Evolutionary conservation across 495 filamentous ascomycete genomes (phyloP).

Genomic region (Neurospora sp.): DNA sequence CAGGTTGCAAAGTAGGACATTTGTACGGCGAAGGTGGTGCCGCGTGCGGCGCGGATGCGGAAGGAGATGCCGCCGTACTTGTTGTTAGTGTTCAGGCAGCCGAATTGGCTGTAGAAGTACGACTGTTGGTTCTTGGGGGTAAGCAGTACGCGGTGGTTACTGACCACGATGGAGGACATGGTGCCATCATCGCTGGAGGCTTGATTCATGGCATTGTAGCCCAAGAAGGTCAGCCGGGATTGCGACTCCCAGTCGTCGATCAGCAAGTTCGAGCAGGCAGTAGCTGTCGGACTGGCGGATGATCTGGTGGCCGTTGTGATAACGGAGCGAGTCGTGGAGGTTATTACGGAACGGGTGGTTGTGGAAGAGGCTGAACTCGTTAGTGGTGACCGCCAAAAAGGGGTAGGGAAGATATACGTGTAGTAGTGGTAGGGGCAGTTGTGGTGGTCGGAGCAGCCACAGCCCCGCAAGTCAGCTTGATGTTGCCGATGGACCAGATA

Average conservation of each 20-base stretch:
- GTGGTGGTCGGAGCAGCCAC: conserved; percentile 8
- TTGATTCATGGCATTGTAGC: conserved; percentile 49
- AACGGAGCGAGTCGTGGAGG: conserved; percentile 5
- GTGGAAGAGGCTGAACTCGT: conserved; percentile 5
- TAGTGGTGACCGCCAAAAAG: neutral
- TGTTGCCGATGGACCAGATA: conserved; percentile 43
- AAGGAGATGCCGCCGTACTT: conserved; percentile 51
- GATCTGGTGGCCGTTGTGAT: conserved; percentile 6
- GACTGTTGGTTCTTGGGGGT: conserved; percentile 37
- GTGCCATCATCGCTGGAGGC: conserved; percentile 50
- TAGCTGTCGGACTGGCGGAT: conserved; percentile 15
- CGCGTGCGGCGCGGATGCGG: conserved; percentile 44
- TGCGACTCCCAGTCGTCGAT: conserved; percentile 56
- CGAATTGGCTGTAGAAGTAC: conserved; percentile 51
- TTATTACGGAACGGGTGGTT: conserved; percentile 2
- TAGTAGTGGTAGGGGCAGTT: conserved; percentile 4
- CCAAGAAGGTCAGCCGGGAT: conserved; percentile 53
- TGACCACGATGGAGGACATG: conserved; percentile 48
- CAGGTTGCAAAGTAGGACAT: conserved; percentile 35
- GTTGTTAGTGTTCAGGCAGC: conserved; percentile 41
- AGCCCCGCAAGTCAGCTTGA: conserved; percentile 37
- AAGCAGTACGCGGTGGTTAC: conserved; percentile 38
- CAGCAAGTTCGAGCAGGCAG: conserved; percentile 38
- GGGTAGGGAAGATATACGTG: conserved; percentile 6
- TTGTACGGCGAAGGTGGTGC: conserved; percentile 45